Conservation (phyloP, 495 filamentous ascomycete genomes). For the Poronia punctata region DNA sequence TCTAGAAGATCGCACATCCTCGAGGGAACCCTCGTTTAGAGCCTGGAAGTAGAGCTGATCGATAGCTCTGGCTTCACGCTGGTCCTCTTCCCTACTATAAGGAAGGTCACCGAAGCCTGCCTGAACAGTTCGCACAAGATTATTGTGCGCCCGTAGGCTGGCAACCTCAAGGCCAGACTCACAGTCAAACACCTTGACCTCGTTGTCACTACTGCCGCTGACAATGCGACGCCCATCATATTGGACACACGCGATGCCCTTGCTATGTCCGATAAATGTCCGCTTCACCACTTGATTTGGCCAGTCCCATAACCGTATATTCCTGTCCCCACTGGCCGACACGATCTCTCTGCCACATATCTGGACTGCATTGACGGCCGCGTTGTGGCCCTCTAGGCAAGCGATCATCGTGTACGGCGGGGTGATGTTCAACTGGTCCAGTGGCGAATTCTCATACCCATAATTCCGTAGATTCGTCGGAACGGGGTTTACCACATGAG, state of each 20-base stretch:
- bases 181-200: constrained; percentile 88
- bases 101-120: constrained; percentile 87
- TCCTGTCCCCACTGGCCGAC: constrained; percentile 86
- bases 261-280: constrained; percentile 78
- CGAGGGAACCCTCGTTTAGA: constrained; percentile 49
- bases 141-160: constrained; percentile 68
- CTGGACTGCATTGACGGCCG: constrained; percentile 94
- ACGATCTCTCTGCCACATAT: constrained; percentile 81
- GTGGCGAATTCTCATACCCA: constrained; percentile 39
- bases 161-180: constrained; percentile 80
- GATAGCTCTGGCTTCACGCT: constrained; percentile 61
- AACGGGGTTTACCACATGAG: constrained; percentile 42
- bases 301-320: constrained; percentile 91
- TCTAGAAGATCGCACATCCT: constrained; percentile 30
- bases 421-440: constrained; percentile 40
- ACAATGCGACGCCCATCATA: constrained; percentile 96
- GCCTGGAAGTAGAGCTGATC: constrained; percentile 68
- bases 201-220: constrained; percentile 89
- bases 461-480: constrained; percentile 40
- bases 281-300: constrained; percentile 64
- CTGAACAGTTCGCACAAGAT: constrained; percentile 89
- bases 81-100: constrained; percentile 64
- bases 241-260: constrained; percentile 96
- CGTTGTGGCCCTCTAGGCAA: constrained; percentile 71
- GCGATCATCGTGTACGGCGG: constrained; percentile 70